phyloP scores from a whole-genome alignment of 1,284 basidiomycete genomes.

The Fistulina hepatica region DNA sequence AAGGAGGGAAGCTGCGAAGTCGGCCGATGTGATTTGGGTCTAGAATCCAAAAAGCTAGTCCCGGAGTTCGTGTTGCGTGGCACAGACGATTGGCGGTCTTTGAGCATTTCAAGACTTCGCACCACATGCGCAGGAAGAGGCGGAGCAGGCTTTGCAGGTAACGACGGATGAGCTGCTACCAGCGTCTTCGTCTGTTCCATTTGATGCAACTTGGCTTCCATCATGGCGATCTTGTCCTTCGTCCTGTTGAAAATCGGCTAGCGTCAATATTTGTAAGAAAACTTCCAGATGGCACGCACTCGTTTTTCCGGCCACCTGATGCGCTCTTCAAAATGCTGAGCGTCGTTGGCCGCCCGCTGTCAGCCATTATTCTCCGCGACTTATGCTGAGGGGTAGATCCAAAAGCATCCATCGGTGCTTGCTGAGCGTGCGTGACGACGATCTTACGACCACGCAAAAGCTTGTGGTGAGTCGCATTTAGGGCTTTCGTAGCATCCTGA shows the following conservation, averaged over 20 bases:
- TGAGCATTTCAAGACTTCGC: neutral
- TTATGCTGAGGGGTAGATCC: slow-evolving; percentile 18
- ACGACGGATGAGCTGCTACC: neutral
- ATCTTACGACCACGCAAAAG: slow-evolving; percentile 79
- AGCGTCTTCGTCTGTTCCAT: slow-evolving; percentile 41
- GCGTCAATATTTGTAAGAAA: too few relatives aligned
- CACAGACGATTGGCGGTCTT: neutral
- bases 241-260: slow-evolving; percentile 49
- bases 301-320: slow-evolving; percentile 41
- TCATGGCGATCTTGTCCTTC: slow-evolving; percentile 81
- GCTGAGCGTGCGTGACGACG: slow-evolving; percentile 82
- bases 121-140: neutral
- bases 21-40: neutral
- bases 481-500: slow-evolving; percentile 80
- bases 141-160: neutral
- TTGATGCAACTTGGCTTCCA: slow-evolving; percentile 88
- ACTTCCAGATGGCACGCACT: too few relatives aligned
- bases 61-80: neutral
- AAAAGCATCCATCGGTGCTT: slow-evolving; percentile 38
- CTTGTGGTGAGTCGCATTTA: slow-evolving; percentile 68
- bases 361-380: slow-evolving; percentile 38
- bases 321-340: slow-evolving; percentile 78
- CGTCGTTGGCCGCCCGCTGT: slow-evolving; percentile 69
- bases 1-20: neutral
- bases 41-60: neutral